Evolutionary conservation across 2,329 filamentous ascomycete species (phyloP).

Genomic region (Cytospora mali): DNA sequence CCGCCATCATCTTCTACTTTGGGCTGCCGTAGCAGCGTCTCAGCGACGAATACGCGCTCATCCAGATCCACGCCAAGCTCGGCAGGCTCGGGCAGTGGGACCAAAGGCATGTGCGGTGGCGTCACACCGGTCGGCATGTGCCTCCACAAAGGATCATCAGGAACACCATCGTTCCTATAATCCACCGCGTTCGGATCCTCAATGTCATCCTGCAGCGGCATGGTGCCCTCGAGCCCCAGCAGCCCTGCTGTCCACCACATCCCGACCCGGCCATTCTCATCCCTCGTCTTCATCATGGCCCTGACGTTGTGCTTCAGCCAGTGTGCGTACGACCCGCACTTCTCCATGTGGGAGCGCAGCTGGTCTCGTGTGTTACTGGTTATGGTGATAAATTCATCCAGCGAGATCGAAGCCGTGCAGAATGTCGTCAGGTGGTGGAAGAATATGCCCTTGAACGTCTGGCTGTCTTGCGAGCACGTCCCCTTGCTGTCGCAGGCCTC

Average conservation of each 20-base stretch:
- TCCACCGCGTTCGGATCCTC: conserved; percentile 27
- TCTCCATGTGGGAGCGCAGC: conserved; percentile 25
- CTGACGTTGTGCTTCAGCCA: conserved; percentile 27
- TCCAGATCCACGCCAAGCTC: not conserved
- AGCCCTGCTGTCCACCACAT: conserved; percentile 32
- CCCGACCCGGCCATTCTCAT: conserved; percentile 21
- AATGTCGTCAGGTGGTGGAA: conserved; percentile 86
- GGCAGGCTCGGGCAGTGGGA: conserved; percentile 11
- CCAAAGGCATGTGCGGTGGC: conserved; percentile 13
- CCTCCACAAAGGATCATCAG: conserved; percentile 25
- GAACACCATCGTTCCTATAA: conserved; percentile 28
- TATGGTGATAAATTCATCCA: conserved; percentile 30
- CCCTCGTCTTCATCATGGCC: conserved; percentile 25
- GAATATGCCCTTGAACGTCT: conserved; percentile 94
- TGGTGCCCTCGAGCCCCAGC: conserved; percentile 16
- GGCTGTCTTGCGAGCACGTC: conserved; percentile 77
- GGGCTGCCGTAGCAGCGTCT: not conserved
- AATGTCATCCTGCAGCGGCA: conserved; percentile 22
- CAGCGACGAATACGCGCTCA: not conserved
- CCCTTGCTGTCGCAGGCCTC: conserved; percentile 78
- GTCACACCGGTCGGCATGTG: conserved; percentile 16
- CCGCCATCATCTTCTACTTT: not conserved
- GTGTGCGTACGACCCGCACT: conserved; percentile 17
- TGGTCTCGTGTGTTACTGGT: conserved; percentile 23
- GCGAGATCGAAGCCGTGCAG: conserved; percentile 64